Percentiles rank a stretch among this genome's conserved stretches.
Evolutionary conservation across 129 eudicot species (phyloP).

Genomic region (Daucus carota): DH1_v3.0 NC_030381.2:56194501-56195000

Average conservation of each 20-base stretch:
- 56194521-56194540: not conserved
- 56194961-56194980: not conserved
- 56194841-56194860: constrained; percentile 94
- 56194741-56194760: not conserved
- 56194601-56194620: constrained; percentile 88
- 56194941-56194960: not conserved
- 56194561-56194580: constrained; percentile 67
- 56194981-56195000: not conserved
- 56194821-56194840: constrained; percentile 88
- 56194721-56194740: not conserved
- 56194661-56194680: not conserved
- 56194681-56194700: not conserved
- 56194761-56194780: not conserved
- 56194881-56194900: constrained; percentile 69
- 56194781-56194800: not conserved
- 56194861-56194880: constrained; percentile 72
- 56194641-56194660: constrained; percentile 52
- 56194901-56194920: constrained; percentile 33
- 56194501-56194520: not conserved
- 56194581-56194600: constrained; percentile 75
- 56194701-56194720: not conserved
- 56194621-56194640: constrained; percentile 72
- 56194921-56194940: not conserved
- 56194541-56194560: constrained; percentile 57
- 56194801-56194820: constrained; percentile 14